Conservation (phyloP, 345 rosid genomes). For the Hirschfeldia incana region DNA sequence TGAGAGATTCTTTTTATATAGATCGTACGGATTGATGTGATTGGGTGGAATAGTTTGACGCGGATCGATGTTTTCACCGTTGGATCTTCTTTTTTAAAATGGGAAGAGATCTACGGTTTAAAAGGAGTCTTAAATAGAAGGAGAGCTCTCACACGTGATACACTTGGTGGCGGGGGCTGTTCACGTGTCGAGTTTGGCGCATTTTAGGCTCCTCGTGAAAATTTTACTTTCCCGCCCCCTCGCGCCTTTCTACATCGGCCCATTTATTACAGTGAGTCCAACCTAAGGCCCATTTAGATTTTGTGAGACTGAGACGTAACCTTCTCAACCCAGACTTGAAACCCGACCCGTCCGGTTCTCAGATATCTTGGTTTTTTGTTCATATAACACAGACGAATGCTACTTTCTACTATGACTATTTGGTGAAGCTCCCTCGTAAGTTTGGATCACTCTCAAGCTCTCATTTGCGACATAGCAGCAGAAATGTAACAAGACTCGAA, state of each 20-base stretch:
- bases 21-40: background rate
- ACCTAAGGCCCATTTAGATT: background rate
- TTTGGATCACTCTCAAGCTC: conserved; percentile 25
- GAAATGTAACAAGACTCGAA: conserved; percentile 57
- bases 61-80: conserved; percentile 5
- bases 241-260: conserved; percentile 3
- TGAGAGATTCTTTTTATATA: conserved; percentile 23
- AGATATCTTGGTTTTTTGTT: conserved; percentile 24
- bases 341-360: background rate
- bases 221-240: conserved; percentile 1
- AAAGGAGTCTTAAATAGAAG: conserved; percentile 6
- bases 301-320: background rate
- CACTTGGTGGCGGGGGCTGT: conserved; percentile 9
- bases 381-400: background rate
- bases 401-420: conserved; percentile 21
- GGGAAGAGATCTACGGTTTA: conserved; percentile 18
- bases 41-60: conserved; percentile 8
- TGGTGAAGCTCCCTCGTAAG: conserved; percentile 46
- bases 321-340: background rate
- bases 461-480: conserved; percentile 18
- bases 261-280: background rate
- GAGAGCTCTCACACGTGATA: background rate
- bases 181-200: conserved; percentile 30
- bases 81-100: conserved; percentile 10
- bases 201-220: background rate